Evolutionary conservation across 352 stramenopile species (phyloP), one percentile per base, ranked within the genome.

Genomic region (Globisporangium spiculum): DNA sequence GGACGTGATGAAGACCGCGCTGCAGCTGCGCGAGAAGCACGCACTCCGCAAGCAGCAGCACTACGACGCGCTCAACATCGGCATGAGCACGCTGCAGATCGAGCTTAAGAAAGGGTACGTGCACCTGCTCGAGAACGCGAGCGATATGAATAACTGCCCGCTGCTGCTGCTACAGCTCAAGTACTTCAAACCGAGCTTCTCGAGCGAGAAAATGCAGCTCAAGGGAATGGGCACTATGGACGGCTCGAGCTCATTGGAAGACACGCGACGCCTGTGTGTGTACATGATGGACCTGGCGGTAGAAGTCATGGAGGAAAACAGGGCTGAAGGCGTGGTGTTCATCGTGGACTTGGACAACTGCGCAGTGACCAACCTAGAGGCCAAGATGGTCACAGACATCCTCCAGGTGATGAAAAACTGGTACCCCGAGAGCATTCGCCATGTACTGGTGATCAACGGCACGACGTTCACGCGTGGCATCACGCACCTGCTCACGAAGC

Each of bases 201-300:
- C 74, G 20, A 70, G 60, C 27, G 80, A 91, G 57, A 88, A 82
- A 73, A 80, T 84, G 38, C 83, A 89, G 55, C 71, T 84, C 3
- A 80, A 92, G 63, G 77, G 77, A 2, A 58, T 78, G 32, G 83
- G 81, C 4, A 60, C 80, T 2, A 77, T 84, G 44, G 83, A 92
- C 55, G 81, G 79, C 9, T 84, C 78, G 10, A 91, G 81, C 53
- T 88, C 82, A 32, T 57, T 93, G 6, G 83, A 93, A 55, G 83
- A 92, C 65, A 83, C 86, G 4, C 73, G 86, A 0, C 68, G 86
- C 22, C 73, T 90, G 2, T 89, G 83, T 24, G 82, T 93, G 55
- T 93, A 93, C 66, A 77, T 93, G 54, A 83, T 92, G 78, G 84
- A 90, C 50, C 68, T 93, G 30, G 86, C 83, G 12, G 78, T 91